phyloP scores from a whole-genome alignment of 306 rosid species.

The Lathyrus sativus region DNA sequence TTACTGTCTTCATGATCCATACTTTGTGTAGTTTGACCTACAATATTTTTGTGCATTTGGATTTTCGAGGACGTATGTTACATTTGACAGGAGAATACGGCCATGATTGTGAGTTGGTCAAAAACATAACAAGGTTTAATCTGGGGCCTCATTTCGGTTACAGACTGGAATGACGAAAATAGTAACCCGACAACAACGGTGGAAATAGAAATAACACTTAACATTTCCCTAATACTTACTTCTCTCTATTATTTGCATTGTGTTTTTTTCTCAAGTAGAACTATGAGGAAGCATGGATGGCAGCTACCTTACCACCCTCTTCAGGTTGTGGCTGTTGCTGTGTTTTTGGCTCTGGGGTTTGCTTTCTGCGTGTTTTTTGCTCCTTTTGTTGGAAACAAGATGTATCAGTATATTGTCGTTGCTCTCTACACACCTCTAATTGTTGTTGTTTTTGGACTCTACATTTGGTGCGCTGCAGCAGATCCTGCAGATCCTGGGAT shows the following conservation, averaged over 20 bases:
- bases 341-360: slow-evolving; percentile 89
- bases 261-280: slow-evolving; percentile 26
- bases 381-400: slow-evolving; percentile 88
- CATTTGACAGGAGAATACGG: no score
- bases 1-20: no score
- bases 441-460: slow-evolving; percentile 76
- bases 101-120: no score
- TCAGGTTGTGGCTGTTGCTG: slow-evolving; percentile 99
- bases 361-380: slow-evolving; percentile 96
- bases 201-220: slow-evolving; percentile 13
- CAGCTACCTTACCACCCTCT: slow-evolving; percentile 97
- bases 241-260: slow-evolving; percentile 23
- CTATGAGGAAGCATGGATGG: slow-evolving; percentile 97
- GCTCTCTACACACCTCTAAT: slow-evolving; percentile 97
- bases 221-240: slow-evolving; percentile 12
- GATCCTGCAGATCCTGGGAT: slow-evolving; percentile 96
- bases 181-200: no score
- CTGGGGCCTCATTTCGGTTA: no score
- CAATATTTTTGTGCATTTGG: no score
- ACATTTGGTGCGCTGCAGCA: slow-evolving; percentile 94
- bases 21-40: no score
- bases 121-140: no score
- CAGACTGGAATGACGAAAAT: no score
- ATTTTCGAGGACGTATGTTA: no score
- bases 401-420: slow-evolving; percentile 72